Base-by-base conservation (phyloP, 805 yeast genomes). In the Wickerhamomyces tratensis region DNA sequence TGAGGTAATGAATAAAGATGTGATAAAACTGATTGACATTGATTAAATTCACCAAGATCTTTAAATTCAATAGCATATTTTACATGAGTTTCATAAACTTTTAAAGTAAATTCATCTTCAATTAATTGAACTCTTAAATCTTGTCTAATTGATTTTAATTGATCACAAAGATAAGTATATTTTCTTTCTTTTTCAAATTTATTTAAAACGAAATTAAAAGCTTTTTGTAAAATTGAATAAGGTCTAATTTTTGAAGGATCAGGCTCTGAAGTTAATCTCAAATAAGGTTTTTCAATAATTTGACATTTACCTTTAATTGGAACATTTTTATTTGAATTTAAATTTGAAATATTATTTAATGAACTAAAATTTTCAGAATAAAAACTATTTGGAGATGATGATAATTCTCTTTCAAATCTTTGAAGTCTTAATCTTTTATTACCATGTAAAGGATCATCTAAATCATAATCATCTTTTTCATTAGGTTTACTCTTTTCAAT, bases 21-120 rank as follows among this genome's bases (percentile, higher is more conserved):
- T 48, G 76, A 76, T 40, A 93, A 63, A 52, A 87, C 86, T 13
- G 94, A 77, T 60, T 85, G 95, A 58, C 98, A 93, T 59, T 91
- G 97, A 64, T 93, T 93, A 59, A 85, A 88, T 60, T 93, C 98
- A 9, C 97, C 97, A 48, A 91, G 63, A 60, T 91, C 98, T 36
- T 75, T 72, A 55, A 83, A 80, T 50, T 79, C 83, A 35, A 91
- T 71, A 0, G 97, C 95, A n/a, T 89, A 67, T 39, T 88, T 75
- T 5, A 93, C 93, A 61, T 91, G 95, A 4, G 79, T 72, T 60
- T 87, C 93, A 60, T 93, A 91, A 0, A 87, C 95, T 42, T 64
- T 56, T 6, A 87, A 75, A 0, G 96, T 76, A 56, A 93, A 85
- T 37, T 74, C 79, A 53, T 78, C 78, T 52, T 81, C 81, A 37